Evolutionary conservation across 129 eudicot species (phyloP), one percentile per base, ranked within the genome.

Genomic region (Flaveria sonorensis): DNA sequence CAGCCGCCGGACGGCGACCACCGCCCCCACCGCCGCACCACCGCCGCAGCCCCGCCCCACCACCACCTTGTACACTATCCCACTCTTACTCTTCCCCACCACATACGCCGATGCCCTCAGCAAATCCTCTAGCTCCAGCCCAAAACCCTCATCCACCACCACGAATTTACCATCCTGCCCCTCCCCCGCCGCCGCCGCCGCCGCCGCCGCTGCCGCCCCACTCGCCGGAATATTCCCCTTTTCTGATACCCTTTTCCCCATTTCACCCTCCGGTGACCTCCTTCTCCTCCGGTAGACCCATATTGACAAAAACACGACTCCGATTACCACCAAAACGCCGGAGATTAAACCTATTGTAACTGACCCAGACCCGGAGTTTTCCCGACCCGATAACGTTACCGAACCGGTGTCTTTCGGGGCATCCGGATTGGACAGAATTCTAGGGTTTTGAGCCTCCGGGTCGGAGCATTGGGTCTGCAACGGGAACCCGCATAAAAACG

Each of bases 101-200:
- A 94, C 99, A 77, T 91, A 94, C 23, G 99, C 99, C 1, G 97
- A 94, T 10, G 99, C 99, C 89, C 97, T 91, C 90, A 94, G 60
- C 79, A 94, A 82, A 88, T 94, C 99, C 81, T 91, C 97, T 39
- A 94, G 79, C 71, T 91, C 99, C 93, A 94, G 73, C 69, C 83
- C 83, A 83, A 91, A 89, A 84, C 96, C 97, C 74, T 89, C 99
- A 73, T 93, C 98, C 70, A 94, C 42, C 60, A 86, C 92, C 3
- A 89, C 89, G 42, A 91, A 94, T 85, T 94, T 94, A 86, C 97
- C 96, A 75, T 94, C 91, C 67, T 94, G 96, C 83, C 93, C 97
- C 76, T 91, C 98, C 53, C 80, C 93, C 30, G 45, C 86, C 10
- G 67, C 55, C 21, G 14, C 11, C 32, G 5, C 93, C 30, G 55